Percentiles rank a stretch among this genome's conserved stretches.
phyloP scores from a whole-genome alignment of 2,329 filamentous ascomycete species.

The Rugonectria rugulosa region DNA sequence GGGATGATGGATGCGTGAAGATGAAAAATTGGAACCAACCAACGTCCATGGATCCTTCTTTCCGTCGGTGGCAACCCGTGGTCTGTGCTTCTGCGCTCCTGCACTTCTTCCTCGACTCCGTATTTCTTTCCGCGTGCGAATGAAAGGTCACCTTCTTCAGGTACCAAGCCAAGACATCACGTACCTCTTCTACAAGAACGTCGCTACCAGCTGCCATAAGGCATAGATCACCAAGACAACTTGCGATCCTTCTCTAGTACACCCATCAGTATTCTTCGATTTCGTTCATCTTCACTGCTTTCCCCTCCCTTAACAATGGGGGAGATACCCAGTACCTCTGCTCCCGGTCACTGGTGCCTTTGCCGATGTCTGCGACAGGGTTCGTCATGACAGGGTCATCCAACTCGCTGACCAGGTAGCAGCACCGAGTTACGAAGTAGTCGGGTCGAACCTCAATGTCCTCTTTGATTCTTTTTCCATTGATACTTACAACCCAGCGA shows the following conservation, averaged over 20 bases:
- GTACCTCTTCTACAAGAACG: too few species aligned
- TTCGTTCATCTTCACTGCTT: too few species aligned
- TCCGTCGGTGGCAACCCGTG: slow-evolving; percentile 1
- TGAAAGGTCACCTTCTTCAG: too few species aligned
- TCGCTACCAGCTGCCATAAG: too few species aligned
- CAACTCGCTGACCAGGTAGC: neutral
- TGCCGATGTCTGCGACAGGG: too few species aligned
- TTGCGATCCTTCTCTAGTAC: too few species aligned
- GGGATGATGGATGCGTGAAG: too few species aligned
- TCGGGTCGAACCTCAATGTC: too few species aligned
- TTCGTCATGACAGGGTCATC: neutral
- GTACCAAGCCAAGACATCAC: too few species aligned
- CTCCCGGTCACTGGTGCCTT: neutral
- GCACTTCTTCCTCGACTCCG: neutral
- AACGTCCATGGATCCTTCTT: neutral
- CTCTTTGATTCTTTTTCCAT: neutral
- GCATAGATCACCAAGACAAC: too few species aligned
- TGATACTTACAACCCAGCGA: neutral
- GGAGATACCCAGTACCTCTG: neutral
- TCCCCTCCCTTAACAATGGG: too few species aligned
- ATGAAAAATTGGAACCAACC: neutral
- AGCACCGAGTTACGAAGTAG: neutral
- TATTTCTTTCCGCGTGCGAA: neutral
- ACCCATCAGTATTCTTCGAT: too few species aligned
- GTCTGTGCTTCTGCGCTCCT: slow-evolving; percentile 8